These are phyloP conservation scores for Smallanthus sonchifolius DNA, from an alignment of 129 eudicot species.

Conservation along the genomic window DNA sequence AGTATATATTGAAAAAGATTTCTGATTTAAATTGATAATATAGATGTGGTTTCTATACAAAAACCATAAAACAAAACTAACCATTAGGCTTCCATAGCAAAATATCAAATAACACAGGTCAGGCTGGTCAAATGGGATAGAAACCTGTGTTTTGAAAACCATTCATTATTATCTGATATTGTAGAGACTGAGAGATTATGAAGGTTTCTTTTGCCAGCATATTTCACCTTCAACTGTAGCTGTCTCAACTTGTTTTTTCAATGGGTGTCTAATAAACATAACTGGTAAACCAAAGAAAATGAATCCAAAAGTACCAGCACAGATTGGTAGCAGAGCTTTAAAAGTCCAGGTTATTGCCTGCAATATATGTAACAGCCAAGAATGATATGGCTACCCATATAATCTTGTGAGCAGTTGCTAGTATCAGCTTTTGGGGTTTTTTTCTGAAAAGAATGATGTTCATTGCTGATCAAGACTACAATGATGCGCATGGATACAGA, in stretches of 20 bases:
- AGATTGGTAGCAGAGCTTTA: conserved; percentile 7
- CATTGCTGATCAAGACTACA: conserved; percentile 35
- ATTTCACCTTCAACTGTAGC: neutral
- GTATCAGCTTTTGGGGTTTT: conserved; percentile 21
- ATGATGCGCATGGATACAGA: conserved; percentile 30
- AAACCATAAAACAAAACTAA: too few species aligned
- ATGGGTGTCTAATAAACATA: conserved; percentile 2
- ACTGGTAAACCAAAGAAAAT: conserved; percentile 9
- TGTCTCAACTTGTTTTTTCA: conserved; percentile 6
- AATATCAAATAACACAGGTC: too few species aligned
- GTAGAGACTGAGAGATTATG: conserved; percentile 6
- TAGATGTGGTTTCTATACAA: too few species aligned
- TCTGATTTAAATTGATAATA: too few species aligned
- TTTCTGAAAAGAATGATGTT: conserved; percentile 27
- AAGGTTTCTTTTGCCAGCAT: neutral
- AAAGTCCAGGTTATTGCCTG: conserved; percentile 9
- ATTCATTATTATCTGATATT: conserved; percentile 20
- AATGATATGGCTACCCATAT: conserved; percentile 37
- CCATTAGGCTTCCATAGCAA: too few species aligned
- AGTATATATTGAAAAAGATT: too few species aligned
- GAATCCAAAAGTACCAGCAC: conserved; percentile 17
- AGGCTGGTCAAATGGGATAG: neutral
- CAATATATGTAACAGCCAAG: conserved; percentile 35
- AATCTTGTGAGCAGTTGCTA: conserved; percentile 23
- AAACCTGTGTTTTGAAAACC: conserved; percentile 1